A percentile compares a stretch with the other conserved stretches of the same genome.
These are phyloP conservation scores for Daldinia sp. DNA, from an alignment of 2,329 filamentous ascomycete species.

Conservation along the genomic window DNA sequence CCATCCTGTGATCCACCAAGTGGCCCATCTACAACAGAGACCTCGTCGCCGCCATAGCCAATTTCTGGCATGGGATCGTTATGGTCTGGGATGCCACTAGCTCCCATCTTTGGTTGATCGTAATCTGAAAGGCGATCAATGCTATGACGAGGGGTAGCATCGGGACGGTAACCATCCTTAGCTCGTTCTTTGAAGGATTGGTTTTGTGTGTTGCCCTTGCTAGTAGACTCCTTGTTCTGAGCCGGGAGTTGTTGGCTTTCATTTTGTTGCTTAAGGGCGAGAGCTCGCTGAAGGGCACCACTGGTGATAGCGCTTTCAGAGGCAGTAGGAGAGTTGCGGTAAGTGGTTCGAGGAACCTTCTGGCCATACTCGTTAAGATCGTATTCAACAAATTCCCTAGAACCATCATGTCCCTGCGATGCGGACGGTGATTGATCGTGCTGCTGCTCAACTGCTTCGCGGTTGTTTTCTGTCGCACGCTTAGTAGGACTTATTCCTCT, in stretches of 20 bases:
- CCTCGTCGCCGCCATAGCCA: slow-evolving; percentile 75
- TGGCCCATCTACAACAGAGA: slow-evolving; percentile 83
- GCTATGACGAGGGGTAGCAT: slow-evolving; percentile 69
- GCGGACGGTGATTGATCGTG: slow-evolving; percentile 56
- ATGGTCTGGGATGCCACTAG: slow-evolving; percentile 76
- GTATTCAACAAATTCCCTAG: slow-evolving; percentile 66
- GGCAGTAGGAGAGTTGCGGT: slow-evolving; percentile 65
- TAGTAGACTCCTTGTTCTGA: slow-evolving; percentile 49
- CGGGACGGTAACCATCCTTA: slow-evolving; percentile 66
- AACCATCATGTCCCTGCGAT: slow-evolving; percentile 49
- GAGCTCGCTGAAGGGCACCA: slow-evolving; percentile 64
- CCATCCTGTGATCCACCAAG: slow-evolving; percentile 64
- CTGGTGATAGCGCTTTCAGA: slow-evolving; percentile 70
- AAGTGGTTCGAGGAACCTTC: slow-evolving; percentile 62
- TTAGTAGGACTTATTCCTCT: slow-evolving; percentile 59
- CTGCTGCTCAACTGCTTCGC: slow-evolving; percentile 57
- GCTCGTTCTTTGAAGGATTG: slow-evolving; percentile 76
- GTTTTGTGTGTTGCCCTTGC: slow-evolving; percentile 68
- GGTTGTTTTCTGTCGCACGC: slow-evolving; percentile 54
- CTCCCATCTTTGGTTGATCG: slow-evolving; percentile 69
- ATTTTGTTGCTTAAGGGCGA: slow-evolving; percentile 64
- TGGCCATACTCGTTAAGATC: slow-evolving; percentile 69
- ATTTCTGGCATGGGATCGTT: slow-evolving; percentile 82
- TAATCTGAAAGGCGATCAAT: slow-evolving; percentile 67
- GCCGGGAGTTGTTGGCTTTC: slow-evolving; percentile 53